These are phyloP conservation scores for Anethum foeniculum DNA, from an alignment of 140 eudicot species.

Conservation along the genomic window DNA sequence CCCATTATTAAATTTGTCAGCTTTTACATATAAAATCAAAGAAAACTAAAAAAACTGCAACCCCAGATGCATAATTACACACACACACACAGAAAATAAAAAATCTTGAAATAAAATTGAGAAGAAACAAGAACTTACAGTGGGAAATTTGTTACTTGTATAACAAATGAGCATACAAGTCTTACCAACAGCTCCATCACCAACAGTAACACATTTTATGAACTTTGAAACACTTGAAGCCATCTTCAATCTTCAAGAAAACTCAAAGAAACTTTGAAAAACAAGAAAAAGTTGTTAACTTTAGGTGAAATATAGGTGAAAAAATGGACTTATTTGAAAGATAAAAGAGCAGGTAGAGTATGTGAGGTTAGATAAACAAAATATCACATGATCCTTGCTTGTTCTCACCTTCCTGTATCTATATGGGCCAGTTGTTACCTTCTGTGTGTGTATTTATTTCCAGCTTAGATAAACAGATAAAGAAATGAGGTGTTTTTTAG, in stretches of 20 bases:
- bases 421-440: slow-evolving; percentile 14
- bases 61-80: slow-evolving; percentile 15
- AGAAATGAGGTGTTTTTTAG: not conserved
- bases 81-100: slow-evolving; percentile 6
- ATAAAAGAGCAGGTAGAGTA: slow-evolving; percentile 5
- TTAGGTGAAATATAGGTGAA: slow-evolving; percentile 10
- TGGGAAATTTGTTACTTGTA: slow-evolving; percentile 72
- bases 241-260: slow-evolving; percentile 30
- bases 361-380: slow-evolving; percentile 8
- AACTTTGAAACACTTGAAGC: slow-evolving; percentile 66
- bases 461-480: not conserved
- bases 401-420: slow-evolving; percentile 7
- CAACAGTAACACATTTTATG: slow-evolving; percentile 74
- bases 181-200: slow-evolving; percentile 77
- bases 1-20: not conserved
- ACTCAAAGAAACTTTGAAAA: slow-evolving; percentile 4
- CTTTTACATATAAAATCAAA: slow-evolving; percentile 7
- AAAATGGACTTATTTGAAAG: not conserved
- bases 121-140: slow-evolving; percentile 35
- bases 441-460: not conserved
- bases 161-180: slow-evolving; percentile 81
- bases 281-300: not conserved
- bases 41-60: slow-evolving; percentile 16
- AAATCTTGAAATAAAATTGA: slow-evolving; percentile 20
- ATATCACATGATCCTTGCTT: slow-evolving; percentile 23